Percentiles rank a stretch among this genome's conserved stretches.
Evolutionary conservation across 2,329 filamentous ascomycete species (phyloP).

Genomic region (Didymella keratinophila): DNA sequence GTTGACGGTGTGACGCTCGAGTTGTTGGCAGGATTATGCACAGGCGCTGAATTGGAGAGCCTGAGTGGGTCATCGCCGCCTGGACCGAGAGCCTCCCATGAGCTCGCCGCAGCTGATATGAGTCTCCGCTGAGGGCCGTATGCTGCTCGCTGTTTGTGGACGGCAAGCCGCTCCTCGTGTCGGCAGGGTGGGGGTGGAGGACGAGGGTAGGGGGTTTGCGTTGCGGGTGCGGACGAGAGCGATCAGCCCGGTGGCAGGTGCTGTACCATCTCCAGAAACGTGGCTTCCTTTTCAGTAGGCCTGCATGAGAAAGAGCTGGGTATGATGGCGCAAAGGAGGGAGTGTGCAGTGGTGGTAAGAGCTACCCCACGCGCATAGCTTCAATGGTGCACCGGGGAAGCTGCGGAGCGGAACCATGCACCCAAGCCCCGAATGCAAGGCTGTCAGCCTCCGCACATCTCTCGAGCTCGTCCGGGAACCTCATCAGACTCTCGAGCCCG

Average conservation of each 20-base stretch:
- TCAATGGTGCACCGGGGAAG: conserved; percentile 5
- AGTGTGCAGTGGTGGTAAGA: conserved; percentile 9
- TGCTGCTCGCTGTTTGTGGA: no score
- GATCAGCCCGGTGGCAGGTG: background rate
- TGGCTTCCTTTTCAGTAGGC: background rate
- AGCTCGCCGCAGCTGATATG: background rate
- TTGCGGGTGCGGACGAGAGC: background rate
- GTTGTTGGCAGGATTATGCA: background rate
- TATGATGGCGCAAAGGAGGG: background rate
- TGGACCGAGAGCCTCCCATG: no score
- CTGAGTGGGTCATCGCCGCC: no score
- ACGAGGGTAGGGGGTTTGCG: background rate
- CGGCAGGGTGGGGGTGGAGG: background rate
- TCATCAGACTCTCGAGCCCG: background rate
- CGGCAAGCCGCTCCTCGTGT: no score
- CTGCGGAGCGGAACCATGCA: conserved; percentile 8
- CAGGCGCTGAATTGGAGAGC: no score
- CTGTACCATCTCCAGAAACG: background rate
- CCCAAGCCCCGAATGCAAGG: conserved; percentile 3
- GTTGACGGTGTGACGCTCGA: background rate
- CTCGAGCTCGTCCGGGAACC: background rate
- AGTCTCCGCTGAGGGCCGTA: background rate
- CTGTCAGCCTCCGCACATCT: background rate
- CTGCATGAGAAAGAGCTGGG: conserved; percentile 5
- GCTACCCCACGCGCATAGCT: conserved; percentile 14